Evolutionary conservation across 139 green algal species (phyloP).

Genomic region (Coelastrella sp.): DNA sequence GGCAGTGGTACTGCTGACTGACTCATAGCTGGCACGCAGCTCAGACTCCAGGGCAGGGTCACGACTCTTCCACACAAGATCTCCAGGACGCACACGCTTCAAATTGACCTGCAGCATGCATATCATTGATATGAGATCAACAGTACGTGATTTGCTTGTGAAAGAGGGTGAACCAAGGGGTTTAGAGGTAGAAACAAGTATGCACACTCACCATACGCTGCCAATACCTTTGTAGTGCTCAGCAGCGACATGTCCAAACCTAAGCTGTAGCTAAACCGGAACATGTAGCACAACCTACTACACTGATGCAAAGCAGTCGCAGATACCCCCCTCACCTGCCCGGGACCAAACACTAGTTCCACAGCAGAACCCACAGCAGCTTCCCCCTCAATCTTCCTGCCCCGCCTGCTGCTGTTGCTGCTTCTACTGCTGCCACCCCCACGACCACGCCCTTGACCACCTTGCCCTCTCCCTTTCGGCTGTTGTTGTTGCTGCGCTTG

Average conservation of each 20-base stretch:
- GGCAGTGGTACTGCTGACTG: slow-evolving; percentile 41
- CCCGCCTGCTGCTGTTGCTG: slow-evolving; percentile 29
- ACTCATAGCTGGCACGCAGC: slow-evolving; percentile 57
- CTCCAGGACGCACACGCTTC: slow-evolving; percentile 39
- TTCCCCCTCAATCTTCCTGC: background rate
- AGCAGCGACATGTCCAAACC: too few species aligned
- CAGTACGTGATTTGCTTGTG: too few species aligned
- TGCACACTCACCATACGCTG: too few species aligned
- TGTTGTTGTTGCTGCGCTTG: background rate
- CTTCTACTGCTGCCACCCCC: background rate
- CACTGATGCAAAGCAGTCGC: background rate
- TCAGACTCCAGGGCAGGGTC: slow-evolving; percentile 68
- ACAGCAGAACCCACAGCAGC: slow-evolving; percentile 39
- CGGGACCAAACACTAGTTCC: slow-evolving; percentile 58
- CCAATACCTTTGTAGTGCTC: too few species aligned
- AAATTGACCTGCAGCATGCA: background rate
- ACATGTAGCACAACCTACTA: background rate
- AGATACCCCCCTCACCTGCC: slow-evolving; percentile 43
- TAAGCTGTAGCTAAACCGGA: too few species aligned
- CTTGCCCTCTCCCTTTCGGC: background rate
- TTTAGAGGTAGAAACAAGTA: too few species aligned
- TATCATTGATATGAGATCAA: background rate
- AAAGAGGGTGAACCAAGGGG: too few species aligned
- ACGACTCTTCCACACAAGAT: slow-evolving; percentile 81
- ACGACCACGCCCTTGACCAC: background rate